Evolutionary conservation across 805 yeast genomes (phyloP), one percentile per base, ranked within the genome.

Genomic region (Cyberlindnera nakhonratchasimensis): DNA sequence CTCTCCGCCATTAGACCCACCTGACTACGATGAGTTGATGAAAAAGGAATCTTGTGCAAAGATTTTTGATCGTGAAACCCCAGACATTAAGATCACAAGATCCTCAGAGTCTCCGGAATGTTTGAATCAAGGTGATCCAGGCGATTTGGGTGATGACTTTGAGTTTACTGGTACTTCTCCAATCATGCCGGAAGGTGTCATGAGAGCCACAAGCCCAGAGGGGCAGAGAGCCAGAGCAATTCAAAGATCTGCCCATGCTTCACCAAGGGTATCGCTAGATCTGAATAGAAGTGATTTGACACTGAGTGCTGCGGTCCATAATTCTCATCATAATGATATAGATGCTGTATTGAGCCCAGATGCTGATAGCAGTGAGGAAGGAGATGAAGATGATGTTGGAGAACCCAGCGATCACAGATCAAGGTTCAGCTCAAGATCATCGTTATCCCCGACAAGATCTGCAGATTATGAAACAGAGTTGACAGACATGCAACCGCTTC

Each of bases 141-240:
- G 53, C 24, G 69, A 65, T 43, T 51, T 64, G 13, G 62, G 62
- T 5, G 53, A 51, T 21, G 53, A 47, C 2, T 65, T 65, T 39
- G 46, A 48, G 34, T 66, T 65, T 40, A 52, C 52, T 20, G 71
- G 69, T 6, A 43, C 43, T 9, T 61, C 66, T 8, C 53, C 62
- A 13, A 52, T 55, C 32, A 53, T 66, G 53, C 69, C 71, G 11
- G 56, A 54, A 16, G 52, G 68, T 10, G 57, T 66, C 3, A 46
- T 61, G 34, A 58, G 61, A 44, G 61, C 67, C 1, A 61, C 67
- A 12, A 54, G 58, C 20, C 58, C 63, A 12, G 53, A 45, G 26
- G 54, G 59, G 5, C 51, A 57, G 26, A 39, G 51, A 39, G 24
- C 38, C 2, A 52, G 61, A 40, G 51, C 50, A 2, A 31, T 21